A percentile compares a stretch with the other conserved stretches of the same genome.
Conservation (phyloP, 441 rosid genomes). For the Pelargonium myrrhifolium region DNA sequence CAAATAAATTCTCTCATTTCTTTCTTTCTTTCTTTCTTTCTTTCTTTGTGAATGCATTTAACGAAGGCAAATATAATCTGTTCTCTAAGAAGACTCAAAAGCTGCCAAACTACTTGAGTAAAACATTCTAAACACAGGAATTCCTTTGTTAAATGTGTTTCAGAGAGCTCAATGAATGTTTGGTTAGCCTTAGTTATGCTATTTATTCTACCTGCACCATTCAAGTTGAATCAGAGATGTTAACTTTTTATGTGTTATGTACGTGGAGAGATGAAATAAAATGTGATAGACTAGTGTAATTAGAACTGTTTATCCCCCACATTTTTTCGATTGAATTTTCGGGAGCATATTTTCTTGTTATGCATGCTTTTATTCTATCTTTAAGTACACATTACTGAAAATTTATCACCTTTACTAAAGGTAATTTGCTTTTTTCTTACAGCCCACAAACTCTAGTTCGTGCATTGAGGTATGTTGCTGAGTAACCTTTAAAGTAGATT, state of each 20-base stretch:
- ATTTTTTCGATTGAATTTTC: background rate
- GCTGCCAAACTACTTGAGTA: background rate
- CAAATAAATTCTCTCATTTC: background rate
- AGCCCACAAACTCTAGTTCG: conserved; percentile 99
- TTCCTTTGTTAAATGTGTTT: background rate
- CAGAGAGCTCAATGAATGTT: background rate
- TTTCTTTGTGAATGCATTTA: background rate
- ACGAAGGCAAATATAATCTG: background rate
- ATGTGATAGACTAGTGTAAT: background rate
- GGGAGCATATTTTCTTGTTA: background rate
- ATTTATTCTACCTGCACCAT: background rate
- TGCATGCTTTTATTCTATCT: conserved; percentile 11
- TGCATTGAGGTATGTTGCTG: conserved; percentile 72
- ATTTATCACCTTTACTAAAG: conserved; percentile 4
- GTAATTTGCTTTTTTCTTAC: conserved; percentile 30
- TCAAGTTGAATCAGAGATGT: background rate
- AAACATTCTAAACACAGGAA: background rate
- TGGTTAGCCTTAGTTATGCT: background rate
- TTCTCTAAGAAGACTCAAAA: background rate
- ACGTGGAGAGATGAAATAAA: background rate
- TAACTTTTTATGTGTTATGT: background rate
- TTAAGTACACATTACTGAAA: conserved; percentile 3
- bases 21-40: background rate
- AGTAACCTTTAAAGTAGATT: conserved; percentile 6
- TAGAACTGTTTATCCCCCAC: background rate